Evolutionary conservation across 2,329 filamentous ascomycete species (phyloP).

Genomic region (Emydomyces testavorans): DNA sequence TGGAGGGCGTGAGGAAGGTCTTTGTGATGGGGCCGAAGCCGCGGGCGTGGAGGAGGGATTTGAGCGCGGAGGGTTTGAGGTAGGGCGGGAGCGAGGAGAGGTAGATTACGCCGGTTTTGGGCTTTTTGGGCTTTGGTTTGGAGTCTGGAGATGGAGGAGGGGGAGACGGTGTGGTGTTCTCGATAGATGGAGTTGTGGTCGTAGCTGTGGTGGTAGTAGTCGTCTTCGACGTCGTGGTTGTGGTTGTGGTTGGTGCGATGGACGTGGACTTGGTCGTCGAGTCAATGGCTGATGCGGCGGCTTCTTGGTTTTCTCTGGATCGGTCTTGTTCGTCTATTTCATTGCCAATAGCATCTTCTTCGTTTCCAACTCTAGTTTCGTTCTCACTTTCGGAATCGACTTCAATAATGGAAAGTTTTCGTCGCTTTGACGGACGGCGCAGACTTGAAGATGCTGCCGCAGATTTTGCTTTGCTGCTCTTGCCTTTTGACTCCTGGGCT

Average conservation of each 20-base stretch:
- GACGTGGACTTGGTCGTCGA: slow-evolving; percentile 8
- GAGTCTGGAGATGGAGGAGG: slow-evolving; percentile 12
- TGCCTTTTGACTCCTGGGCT: slow-evolving; percentile 31
- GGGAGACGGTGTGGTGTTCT: slow-evolving; percentile 14
- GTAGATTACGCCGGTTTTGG: slow-evolving; percentile 36
- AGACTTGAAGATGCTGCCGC: not conserved
- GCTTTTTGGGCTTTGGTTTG: slow-evolving; percentile 16
- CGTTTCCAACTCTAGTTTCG: slow-evolving; percentile 26
- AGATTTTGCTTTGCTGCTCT: slow-evolving; percentile 26
- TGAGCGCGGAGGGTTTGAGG: slow-evolving; percentile 38
- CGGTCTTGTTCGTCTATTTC: slow-evolving; percentile 13
- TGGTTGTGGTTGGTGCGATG: not conserved
- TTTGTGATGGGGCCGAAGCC: slow-evolving; percentile 35
- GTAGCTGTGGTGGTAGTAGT: not conserved
- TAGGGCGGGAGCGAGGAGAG: slow-evolving; percentile 38
- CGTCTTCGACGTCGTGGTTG: not conserved
- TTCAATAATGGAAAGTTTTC: slow-evolving; percentile 12
- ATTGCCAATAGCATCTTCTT: slow-evolving; percentile 15
- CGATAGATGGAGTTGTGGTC: slow-evolving; percentile 11
- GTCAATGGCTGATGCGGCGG: slow-evolving; percentile 17
- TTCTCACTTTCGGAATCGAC: slow-evolving; percentile 29
- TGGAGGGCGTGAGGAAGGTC: slow-evolving; percentile 34
- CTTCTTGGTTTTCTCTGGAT: slow-evolving; percentile 7
- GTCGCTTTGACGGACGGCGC: slow-evolving; percentile 16
- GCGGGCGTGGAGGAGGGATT: slow-evolving; percentile 31